Base-by-base conservation (phyloP, 768 basidiomycete species). In the Erythrobasidium yunnanense region DNA sequence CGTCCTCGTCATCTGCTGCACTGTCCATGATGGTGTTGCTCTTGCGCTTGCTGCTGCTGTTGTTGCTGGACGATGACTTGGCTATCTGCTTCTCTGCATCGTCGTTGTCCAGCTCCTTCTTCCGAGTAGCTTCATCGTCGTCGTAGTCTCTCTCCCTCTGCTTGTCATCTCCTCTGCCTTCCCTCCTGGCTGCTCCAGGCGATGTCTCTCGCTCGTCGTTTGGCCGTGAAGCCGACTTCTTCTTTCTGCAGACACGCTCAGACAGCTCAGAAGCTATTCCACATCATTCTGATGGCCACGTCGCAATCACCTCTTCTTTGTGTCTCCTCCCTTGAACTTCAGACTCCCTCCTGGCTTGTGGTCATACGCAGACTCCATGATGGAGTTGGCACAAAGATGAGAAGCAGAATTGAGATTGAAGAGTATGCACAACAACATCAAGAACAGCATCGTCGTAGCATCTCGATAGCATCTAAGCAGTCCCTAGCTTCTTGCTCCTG, bases 241-340 rank as follows among this genome's bases (percentile, higher is more conserved):
- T 90, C 81, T 88, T 90, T 79, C 86, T 87, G 74, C n/a, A 5
- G 30, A 57, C 18, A n/a, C 32, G 42, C 8, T 20, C n/a, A 23
- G 34, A 22, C 25, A 33, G 35, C 8, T 45, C 56, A 58, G n/a
- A n/a, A n/a, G n/a, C n/a, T n/a, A n/a, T n/a, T n/a, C n/a, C n/a
- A n/a, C n/a, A n/a, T n/a, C n/a, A n/a, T n/a, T n/a, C n/a, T n/a
- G n/a, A n/a, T n/a, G n/a, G n/a, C n/a, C n/a, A n/a, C n/a, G n/a
- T n/a, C n/a, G n/a, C n/a, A n/a, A n/a, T n/a, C n/a, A n/a, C n/a
- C n/a, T n/a, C n/a, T n/a, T n/a, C n/a, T n/a, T n/a, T n/a, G n/a
- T n/a, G n/a, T 87, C 88, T 27, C 1, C 53, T 45, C 57, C 57
- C 50, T 66, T 55, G 51, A 66, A 65, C 55, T 68, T 63, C 30